Conservation (phyloP, 1,284 basidiomycete genomes). For the Cystobasidium pallidum region DNA sequence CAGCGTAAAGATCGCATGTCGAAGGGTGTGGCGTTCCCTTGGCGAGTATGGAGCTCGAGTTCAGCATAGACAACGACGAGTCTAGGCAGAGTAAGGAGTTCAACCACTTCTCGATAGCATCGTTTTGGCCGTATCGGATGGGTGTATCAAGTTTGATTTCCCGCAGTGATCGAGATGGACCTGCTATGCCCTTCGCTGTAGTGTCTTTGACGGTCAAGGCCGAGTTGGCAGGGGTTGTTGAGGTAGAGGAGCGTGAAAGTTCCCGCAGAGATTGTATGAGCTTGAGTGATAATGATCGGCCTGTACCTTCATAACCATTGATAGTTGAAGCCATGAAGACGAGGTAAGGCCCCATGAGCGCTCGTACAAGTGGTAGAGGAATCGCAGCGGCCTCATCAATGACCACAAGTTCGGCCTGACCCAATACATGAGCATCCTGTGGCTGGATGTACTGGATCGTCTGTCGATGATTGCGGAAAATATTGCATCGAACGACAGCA, state of each 20-base stretch:
- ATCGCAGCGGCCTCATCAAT: slow-evolving; percentile 99
- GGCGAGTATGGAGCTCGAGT: slow-evolving; percentile 52
- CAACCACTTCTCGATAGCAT: slow-evolving; percentile 93
- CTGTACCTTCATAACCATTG: slow-evolving; percentile 99
- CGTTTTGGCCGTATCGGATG: slow-evolving; percentile 86
- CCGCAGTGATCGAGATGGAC: slow-evolving; percentile 72
- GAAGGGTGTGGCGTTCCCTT: slow-evolving; percentile 91
- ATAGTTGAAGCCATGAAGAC: slow-evolving; percentile 98
- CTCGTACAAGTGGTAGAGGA: slow-evolving; percentile 89
- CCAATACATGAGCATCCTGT: slow-evolving; percentile 93
- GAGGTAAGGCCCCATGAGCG: slow-evolving; percentile 94
- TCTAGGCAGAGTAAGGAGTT: slow-evolving; percentile 90
- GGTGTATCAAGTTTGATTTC: slow-evolving; percentile 95
- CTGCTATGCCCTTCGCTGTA: slow-evolving; percentile 55
- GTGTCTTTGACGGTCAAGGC: slow-evolving; percentile 60
- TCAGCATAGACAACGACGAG: slow-evolving; percentile 67
- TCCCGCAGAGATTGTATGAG: slow-evolving; percentile 96
- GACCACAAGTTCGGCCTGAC: slow-evolving; percentile 95
- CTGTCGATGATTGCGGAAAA: slow-evolving; percentile 90
- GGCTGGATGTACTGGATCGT: slow-evolving; percentile 99
- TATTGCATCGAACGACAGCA: slow-evolving; percentile 92
- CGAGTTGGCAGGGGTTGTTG: slow-evolving; percentile 63
- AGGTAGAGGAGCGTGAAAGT: slow-evolving; percentile 71
- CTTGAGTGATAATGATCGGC: slow-evolving; percentile 94
- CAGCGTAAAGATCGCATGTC: slow-evolving; percentile 91